A percentile compares a stretch with the other conserved stretches of the same genome.
Conservation (phyloP, 768 basidiomycete species). For the Trametes cubensis region DNA sequence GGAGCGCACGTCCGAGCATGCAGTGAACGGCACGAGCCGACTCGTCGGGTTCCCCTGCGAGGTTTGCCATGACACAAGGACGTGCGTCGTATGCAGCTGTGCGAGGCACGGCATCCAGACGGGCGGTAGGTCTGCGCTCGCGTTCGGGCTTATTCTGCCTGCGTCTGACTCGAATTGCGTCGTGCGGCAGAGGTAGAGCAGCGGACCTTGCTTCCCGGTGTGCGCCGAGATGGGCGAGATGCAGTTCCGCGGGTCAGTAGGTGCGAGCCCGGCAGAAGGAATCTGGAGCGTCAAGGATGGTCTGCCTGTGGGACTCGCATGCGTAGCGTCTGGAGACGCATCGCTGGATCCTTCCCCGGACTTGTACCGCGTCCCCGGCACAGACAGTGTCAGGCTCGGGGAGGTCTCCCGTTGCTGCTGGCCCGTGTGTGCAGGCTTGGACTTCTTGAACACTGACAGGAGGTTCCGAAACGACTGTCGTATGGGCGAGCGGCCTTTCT, state of each 20-base stretch:
- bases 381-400: not conserved
- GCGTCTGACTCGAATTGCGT: constrained; percentile 24
- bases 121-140: constrained; percentile 33
- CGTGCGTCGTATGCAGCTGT: constrained; percentile 40
- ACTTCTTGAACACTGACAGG: constrained; percentile 63
- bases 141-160: constrained; percentile 13
- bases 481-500: constrained; percentile 55
- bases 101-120: constrained; percentile 55
- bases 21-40: constrained; percentile 50
- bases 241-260: constrained; percentile 27
- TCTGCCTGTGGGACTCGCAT: not conserved
- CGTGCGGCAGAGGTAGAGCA: constrained; percentile 51
- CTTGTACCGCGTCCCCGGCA: constrained; percentile 9
- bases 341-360: not conserved
- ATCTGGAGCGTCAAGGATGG: constrained; percentile 14
- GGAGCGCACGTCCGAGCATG: constrained; percentile 68
- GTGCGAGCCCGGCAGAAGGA: constrained; percentile 1
- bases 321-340: not conserved
- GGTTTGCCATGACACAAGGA: constrained; percentile 53
- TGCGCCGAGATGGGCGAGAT: constrained; percentile 26
- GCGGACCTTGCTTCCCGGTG: constrained; percentile 37
- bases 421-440: constrained; percentile 26
- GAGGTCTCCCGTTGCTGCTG: not conserved
- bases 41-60: constrained; percentile 43
- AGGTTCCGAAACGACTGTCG: constrained; percentile 67